Evolutionary conservation across 495 filamentous ascomycete species (phyloP).

Genomic region (Penicillium pancosmium): DNA sequence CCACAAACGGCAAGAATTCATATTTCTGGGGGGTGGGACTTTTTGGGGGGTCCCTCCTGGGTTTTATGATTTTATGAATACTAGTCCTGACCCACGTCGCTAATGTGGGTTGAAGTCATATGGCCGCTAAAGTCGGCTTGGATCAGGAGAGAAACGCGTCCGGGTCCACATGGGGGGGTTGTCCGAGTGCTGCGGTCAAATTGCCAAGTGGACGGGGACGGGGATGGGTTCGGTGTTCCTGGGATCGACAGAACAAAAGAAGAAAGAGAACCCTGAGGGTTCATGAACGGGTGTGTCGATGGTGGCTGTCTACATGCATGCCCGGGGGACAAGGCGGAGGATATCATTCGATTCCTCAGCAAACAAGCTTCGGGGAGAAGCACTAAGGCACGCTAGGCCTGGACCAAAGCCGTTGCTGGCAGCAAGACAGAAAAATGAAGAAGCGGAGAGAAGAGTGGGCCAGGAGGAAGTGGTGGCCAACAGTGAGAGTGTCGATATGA

Average conservation of each 20-base stretch:
- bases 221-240: background rate
- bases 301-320: background rate
- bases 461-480: background rate
- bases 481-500: background rate
- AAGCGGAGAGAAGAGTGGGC: background rate
- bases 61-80: conserved; percentile 9
- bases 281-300: background rate
- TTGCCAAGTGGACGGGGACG: background rate
- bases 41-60: background rate
- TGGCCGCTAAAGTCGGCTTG: background rate
- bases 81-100: conserved; percentile 26
- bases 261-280: background rate
- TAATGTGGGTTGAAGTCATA: conserved; percentile 31
- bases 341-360: background rate
- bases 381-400: background rate
- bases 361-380: background rate
- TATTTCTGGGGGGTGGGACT: conserved; percentile 13
- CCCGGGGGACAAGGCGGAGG: too few species aligned
- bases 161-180: conserved; percentile 3
- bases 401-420: background rate
- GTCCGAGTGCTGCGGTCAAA: background rate
- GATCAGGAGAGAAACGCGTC: conserved; percentile 11
- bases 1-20: conserved; percentile 24
- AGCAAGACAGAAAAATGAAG: background rate
- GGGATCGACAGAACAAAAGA: background rate